A percentile compares a stretch with the other conserved stretches of the same genome.
Evolutionary conservation across 2,329 filamentous ascomycete genomes (phyloP).

Genomic region (Penicillium sp.): DNA sequence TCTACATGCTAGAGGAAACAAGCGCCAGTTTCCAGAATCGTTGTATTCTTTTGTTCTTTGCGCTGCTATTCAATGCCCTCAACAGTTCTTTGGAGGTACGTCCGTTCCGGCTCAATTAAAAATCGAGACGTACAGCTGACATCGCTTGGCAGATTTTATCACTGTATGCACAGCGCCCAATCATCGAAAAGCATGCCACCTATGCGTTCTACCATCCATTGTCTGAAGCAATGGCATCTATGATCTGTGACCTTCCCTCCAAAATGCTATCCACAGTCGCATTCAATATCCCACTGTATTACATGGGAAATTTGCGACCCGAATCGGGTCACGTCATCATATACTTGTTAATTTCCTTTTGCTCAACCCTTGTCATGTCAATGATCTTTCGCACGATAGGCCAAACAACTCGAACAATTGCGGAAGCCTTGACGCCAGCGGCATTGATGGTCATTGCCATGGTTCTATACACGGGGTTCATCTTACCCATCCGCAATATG

Average conservation of each 20-base stretch:
- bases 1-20: neutral
- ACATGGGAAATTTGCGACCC: neutral
- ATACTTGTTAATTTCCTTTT: neutral
- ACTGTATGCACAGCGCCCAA: conserved; percentile 55
- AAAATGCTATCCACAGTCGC: neutral
- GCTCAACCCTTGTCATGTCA: conserved; percentile 53
- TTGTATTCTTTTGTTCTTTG: neutral
- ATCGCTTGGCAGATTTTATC: neutral
- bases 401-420: conserved; percentile 59
- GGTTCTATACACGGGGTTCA: conserved; percentile 67
- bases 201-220: conserved; percentile 91
- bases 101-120: neutral
- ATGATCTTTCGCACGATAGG: conserved; percentile 61
- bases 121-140: neutral
- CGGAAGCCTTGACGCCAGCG: conserved; percentile 61
- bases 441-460: conserved; percentile 56
- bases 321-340: neutral
- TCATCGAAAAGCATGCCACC: conserved; percentile 85
- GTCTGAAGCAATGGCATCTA: neutral
- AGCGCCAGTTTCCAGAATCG: neutral
- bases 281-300: neutral
- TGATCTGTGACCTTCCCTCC: neutral
- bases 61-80: neutral
- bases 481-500: conserved; percentile 59
- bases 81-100: neutral